Base-by-base conservation (phyloP, 257 asterid species). In the Solanum pinnatisectum region DNA sequence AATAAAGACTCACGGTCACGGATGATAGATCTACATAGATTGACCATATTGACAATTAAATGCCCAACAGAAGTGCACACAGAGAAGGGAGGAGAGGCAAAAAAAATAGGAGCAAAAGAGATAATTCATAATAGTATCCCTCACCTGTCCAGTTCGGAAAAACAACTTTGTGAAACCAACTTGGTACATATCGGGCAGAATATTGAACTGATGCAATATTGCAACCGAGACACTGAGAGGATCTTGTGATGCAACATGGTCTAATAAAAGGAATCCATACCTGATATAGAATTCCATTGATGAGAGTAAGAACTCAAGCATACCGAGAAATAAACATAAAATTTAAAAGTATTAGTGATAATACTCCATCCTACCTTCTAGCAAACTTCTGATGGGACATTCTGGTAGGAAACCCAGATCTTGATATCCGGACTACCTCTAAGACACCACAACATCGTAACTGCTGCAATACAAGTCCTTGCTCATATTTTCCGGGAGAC, bases 121-220 rank as follows among this genome's bases (percentile, higher is more conserved):
- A 68, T 44, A 46, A 44, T 46, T 46, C 60, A 78, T 65, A 30
- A 88, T 65, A 23, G 39, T 42, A 13, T 85, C 9, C n/a, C 91
- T 91, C 87, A 96, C 99, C 98, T 97, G 99, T 84, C 99, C 99
- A 87, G 99, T 94, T 78, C 99, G 96, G 91, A 97, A 97, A 91
- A 97, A 97, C 91, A 97, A 92, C 89, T 97, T 97, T 16, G 99
- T 96, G 93, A 95, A 97, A 88, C 99, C 99, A 91, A 97, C 99
- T 91, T 96, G 99, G 90, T 96, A 96, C 99, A 97, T 94, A 93
- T 97, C 99, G 6, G 99, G 98, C 60, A 96, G 94, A 91, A 96
- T 97, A 91, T 95, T 94, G 91, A 97, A 97, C 94, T 97, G 99
- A 88, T 96, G 99, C 84, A 97, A 98, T 89, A 97, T 96, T 42